phyloP scores from a whole-genome alignment of 257 asterid genomes.

The Gentiana dahurica region DNA sequence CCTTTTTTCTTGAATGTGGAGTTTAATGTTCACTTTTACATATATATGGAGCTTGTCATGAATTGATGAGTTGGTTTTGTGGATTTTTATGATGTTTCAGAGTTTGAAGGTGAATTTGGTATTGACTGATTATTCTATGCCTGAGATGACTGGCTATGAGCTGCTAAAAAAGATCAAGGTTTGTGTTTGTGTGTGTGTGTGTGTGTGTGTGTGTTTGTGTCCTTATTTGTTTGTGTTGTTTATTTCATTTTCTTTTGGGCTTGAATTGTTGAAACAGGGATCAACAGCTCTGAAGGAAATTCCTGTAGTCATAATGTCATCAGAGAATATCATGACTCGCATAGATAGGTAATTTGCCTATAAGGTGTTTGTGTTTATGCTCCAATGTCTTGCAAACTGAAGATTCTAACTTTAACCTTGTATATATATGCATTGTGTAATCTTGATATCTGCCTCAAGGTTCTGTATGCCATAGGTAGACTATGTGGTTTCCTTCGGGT shows the following conservation, averaged over 20 bases:
- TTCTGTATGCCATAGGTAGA: no score
- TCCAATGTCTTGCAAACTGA: background rate
- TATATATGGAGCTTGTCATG: background rate
- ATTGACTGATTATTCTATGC: slow-evolving; percentile 93
- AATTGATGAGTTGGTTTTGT: background rate
- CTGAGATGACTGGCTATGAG: slow-evolving; percentile 96
- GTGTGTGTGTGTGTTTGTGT: background rate
- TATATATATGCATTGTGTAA: background rate
- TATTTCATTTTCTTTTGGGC: background rate
- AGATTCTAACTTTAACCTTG: background rate
- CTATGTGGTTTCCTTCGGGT: no score
- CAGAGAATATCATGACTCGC: slow-evolving; percentile 63
- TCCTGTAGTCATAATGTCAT: slow-evolving; percentile 89
- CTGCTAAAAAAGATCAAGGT: slow-evolving; percentile 89
- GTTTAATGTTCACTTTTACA: background rate
- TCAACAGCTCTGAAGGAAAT: slow-evolving; percentile 55
- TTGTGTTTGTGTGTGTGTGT: slow-evolving; percentile 5
- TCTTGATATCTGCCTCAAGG: no score
- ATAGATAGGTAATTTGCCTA: slow-evolving; percentile 51
- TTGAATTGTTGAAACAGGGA: slow-evolving; percentile 31
- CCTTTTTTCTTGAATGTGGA: background rate
- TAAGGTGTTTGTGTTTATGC: background rate
- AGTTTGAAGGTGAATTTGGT: slow-evolving; percentile 76
- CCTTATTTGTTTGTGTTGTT: background rate
- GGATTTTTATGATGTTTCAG: slow-evolving; percentile 19